A percentile compares a stretch with the other conserved stretches of the same genome.
phyloP scores from a whole-genome alignment of 768 basidiomycete genomes.

The Sporobolomyces phaffii region DNA sequence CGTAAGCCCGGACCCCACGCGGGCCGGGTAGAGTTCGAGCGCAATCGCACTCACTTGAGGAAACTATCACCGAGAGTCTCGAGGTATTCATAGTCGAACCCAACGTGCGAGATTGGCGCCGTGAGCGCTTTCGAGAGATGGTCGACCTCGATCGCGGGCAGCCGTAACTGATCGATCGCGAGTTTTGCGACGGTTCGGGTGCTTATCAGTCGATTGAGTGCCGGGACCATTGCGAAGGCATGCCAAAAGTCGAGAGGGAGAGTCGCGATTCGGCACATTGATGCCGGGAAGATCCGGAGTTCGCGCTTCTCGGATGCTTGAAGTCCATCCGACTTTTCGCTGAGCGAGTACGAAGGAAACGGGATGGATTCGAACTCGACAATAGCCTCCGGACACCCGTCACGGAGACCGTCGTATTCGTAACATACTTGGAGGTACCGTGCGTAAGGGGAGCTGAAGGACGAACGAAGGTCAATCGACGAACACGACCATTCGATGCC shows the following conservation, averaged over 20 bases:
- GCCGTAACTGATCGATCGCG: slow-evolving; percentile 54
- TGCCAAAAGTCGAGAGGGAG: slow-evolving; percentile 54
- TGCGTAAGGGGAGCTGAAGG: neutral
- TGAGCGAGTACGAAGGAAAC: neutral
- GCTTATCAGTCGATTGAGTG: slow-evolving; percentile 61
- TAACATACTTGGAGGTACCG: slow-evolving; percentile 2
- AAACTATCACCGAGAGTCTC: slow-evolving; percentile 71
- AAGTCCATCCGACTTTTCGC: no score
- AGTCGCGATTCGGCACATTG: slow-evolving; percentile 45
- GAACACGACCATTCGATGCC: no score
- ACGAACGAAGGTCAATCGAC: no score
- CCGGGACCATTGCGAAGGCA: slow-evolving; percentile 60
- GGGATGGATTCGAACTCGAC: neutral
- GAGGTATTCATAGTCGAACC: slow-evolving; percentile 74
- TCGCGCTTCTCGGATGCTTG: neutral
- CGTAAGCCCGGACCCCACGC: no score
- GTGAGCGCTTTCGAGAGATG: slow-evolving; percentile 69
- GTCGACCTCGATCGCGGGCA: slow-evolving; percentile 59
- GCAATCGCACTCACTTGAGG: slow-evolving; percentile 35
- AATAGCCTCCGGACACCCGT: neutral
- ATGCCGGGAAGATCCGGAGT: neutral
- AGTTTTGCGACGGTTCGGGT: slow-evolving; percentile 58
- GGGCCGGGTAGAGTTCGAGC: no score
- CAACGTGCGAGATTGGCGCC: slow-evolving; percentile 59
- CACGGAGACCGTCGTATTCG: neutral